These are phyloP conservation scores for Tephrocybe sp. DNA, from an alignment of 768 basidiomycete genomes.

Conservation along the genomic window DNA sequence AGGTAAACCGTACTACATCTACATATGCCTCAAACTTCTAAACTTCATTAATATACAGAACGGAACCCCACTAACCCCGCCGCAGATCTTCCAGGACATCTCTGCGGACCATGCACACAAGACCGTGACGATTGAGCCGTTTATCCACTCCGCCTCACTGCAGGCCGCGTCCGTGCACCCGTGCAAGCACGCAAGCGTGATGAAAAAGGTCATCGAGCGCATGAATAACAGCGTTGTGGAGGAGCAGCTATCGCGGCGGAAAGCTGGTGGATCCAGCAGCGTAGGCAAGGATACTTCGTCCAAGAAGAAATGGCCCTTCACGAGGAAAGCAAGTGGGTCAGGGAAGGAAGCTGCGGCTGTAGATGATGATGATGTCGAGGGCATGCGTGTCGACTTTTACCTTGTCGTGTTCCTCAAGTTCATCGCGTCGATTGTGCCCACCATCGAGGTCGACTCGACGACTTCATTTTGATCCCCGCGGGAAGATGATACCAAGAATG, in stretches of 20 bases:
- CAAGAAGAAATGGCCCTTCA: slow-evolving; percentile 87
- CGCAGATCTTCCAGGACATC: slow-evolving; percentile 96
- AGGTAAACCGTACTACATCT: slow-evolving; percentile 47
- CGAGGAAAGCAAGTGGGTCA: slow-evolving; percentile 68
- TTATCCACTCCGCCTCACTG: slow-evolving; percentile 88
- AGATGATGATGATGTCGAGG: slow-evolving; percentile 77
- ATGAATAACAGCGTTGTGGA: slow-evolving; percentile 91
- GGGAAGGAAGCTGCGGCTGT: slow-evolving; percentile 46
- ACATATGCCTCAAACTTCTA: background rate
- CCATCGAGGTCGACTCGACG: slow-evolving; percentile 96
- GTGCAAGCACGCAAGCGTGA: slow-evolving; percentile 97
- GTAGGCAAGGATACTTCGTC: slow-evolving; percentile 46
- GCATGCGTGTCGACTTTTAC: slow-evolving; percentile 97
- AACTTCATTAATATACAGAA: slow-evolving; percentile 50
- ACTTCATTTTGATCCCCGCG: slow-evolving; percentile 54
- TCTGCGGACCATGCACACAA: slow-evolving; percentile 97
- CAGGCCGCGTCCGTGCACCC: slow-evolving; percentile 95
- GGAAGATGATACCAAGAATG: slow-evolving; percentile 18
- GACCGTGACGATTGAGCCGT: slow-evolving; percentile 97
- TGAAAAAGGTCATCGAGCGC: slow-evolving; percentile 99
- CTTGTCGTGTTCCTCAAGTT: slow-evolving; percentile 99
- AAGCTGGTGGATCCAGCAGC: slow-evolving; percentile 31
- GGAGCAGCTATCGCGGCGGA: slow-evolving; percentile 74
- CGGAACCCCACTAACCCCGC: slow-evolving; percentile 81
- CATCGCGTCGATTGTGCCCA: slow-evolving; percentile 97